These are phyloP conservation scores for Candida insectorum DNA, from an alignment of 805 yeast species.

Conservation along the genomic window DNA sequence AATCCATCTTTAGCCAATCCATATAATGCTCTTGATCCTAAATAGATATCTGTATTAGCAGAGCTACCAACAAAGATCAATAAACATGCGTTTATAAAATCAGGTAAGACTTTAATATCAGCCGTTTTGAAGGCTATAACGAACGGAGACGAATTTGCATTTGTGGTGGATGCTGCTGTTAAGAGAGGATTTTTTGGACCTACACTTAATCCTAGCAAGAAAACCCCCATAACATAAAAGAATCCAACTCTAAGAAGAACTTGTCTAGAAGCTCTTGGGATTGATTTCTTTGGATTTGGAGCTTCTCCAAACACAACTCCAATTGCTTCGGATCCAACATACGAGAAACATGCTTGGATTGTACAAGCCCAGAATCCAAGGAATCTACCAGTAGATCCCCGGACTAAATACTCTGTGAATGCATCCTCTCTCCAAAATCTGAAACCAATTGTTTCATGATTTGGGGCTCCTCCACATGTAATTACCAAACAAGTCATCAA, in stretches of 20 bases:
- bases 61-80: constrained; percentile 76
- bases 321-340: constrained; percentile 43
- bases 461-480: constrained; percentile 37
- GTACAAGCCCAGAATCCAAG: no score
- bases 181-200: constrained; percentile 29
- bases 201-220: constrained; percentile 36
- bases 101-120: constrained; percentile 64
- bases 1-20: constrained; percentile 69
- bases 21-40: constrained; percentile 63
- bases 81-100: constrained; percentile 73
- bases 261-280: constrained; percentile 38
- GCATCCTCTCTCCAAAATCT: constrained; percentile 31
- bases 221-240: constrained; percentile 41
- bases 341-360: constrained; percentile 33
- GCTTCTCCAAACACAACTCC: constrained; percentile 44
- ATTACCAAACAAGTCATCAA: constrained; percentile 33
- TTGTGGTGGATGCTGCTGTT: constrained; percentile 11
- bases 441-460: constrained; percentile 31
- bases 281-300: constrained; percentile 35
- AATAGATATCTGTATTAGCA: constrained; percentile 75
- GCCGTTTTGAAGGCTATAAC: constrained; percentile 74
- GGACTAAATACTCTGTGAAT: no score
- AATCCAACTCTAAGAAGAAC: constrained; percentile 41
- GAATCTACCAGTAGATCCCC: constrained; percentile 42
- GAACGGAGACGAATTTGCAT: constrained; percentile 47